Conservation (phyloP, 129 eudicot genomes). For the Apium graveolens region DNA sequence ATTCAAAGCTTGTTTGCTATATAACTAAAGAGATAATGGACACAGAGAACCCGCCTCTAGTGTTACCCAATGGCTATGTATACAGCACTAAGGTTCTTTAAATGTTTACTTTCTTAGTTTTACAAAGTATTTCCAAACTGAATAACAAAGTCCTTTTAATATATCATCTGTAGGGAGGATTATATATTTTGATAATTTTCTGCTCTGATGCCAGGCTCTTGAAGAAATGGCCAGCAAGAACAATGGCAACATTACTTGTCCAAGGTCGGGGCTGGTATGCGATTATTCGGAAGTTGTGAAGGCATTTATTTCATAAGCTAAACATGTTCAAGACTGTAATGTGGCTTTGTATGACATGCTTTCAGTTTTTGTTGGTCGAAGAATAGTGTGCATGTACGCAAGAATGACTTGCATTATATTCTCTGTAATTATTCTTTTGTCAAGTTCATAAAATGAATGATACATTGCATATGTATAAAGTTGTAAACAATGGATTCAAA, state of each 20-base stretch:
- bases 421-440: conserved; percentile 5
- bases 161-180: neutral
- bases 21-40: conserved; percentile 95
- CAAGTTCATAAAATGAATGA: neutral
- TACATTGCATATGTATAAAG: neutral
- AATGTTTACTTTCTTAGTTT: neutral
- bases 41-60: conserved; percentile 96
- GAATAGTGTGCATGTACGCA: neutral
- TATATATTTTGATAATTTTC: neutral
- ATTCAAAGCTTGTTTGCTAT: conserved; percentile 94
- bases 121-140: neutral
- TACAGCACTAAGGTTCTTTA: conserved; percentile 85
- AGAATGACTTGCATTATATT: neutral
- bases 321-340: neutral
- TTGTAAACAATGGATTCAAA: neutral
- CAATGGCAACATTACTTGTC: conserved; percentile 75
- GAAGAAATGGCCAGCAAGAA: conserved; percentile 88
- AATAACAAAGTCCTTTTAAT: neutral
- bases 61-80: conserved; percentile 90
- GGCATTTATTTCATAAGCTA: conserved; percentile 69
- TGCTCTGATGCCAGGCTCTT: conserved; percentile 56
- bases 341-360: neutral
- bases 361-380: neutral
- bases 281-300: conserved; percentile 54
- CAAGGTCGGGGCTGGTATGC: conserved; percentile 66